Evolutionary conservation across 2,329 filamentous ascomycete species (phyloP).

Genomic region (Ceratocystis cacaofunesta): DNA sequence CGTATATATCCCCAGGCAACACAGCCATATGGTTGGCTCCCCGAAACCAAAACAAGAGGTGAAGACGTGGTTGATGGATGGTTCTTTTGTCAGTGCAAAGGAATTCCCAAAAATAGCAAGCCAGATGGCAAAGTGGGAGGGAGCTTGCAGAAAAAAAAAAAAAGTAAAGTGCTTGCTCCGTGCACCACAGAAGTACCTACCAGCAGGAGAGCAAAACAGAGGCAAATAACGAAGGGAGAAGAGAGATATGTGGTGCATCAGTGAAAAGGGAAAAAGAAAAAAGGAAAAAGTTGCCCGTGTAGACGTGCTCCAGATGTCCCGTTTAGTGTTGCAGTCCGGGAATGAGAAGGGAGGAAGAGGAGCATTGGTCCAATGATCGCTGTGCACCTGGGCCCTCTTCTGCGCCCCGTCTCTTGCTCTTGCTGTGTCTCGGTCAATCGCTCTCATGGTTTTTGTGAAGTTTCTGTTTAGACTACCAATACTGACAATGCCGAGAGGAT

Average conservation of each 20-base stretch:
- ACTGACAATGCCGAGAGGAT: background rate
- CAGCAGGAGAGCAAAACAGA: background rate
- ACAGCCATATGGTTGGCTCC: background rate
- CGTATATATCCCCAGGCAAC: no score
- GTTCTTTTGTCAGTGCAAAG: background rate
- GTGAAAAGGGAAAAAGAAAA: background rate
- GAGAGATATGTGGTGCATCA: background rate
- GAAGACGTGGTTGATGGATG: background rate
- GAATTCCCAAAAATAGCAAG: constrained; percentile 2
- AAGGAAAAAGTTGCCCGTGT: background rate
- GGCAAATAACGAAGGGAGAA: background rate
- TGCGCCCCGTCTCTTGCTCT: background rate
- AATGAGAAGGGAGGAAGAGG: background rate
- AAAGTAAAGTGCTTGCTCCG: background rate
- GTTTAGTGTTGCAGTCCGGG: background rate
- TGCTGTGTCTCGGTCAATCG: background rate
- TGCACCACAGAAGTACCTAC: constrained; percentile 5
- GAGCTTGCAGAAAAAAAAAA: background rate
- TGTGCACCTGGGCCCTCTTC: background rate
- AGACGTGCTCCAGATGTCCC: background rate
- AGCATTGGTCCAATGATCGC: constrained; percentile 4
- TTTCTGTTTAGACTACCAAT: no score
- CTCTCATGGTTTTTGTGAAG: no score
- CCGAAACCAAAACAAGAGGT: background rate
- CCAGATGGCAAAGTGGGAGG: background rate